Base-by-base conservation (phyloP, 2,329 filamentous ascomycete genomes). In the Xylariaceae sp. region DNA sequence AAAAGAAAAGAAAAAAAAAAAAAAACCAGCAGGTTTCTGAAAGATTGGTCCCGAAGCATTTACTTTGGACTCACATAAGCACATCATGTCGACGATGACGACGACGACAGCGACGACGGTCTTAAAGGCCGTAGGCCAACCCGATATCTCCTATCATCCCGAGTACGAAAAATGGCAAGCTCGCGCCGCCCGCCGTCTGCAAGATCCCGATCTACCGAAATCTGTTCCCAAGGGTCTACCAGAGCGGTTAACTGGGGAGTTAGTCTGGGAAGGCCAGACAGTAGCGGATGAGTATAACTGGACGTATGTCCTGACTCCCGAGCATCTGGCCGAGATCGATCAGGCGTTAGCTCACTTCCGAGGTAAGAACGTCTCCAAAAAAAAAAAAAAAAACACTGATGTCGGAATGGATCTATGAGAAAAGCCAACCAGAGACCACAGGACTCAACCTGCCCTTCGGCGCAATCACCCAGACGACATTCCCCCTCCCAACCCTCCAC, bases 141-240 rank as follows among this genome's bases (percentile, higher is more conserved):
- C 82, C 0, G 81, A 85, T 59, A 85, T 85, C 53, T 69, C 69
- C 1, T 85, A 85, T 64, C 70, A 74, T 1, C 81, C 82, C 0
- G 72, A 83, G 57, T 71, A 72, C 43, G 71, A 75, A 34, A 83
- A 79, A 60, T 85, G 79, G 60, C 70, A 77, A 31, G 74, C 74
- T 1, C 75, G 81, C 3, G 71, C 71, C n/a, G 68, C 76, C 48
- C 70, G 71, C 3, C 72, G 78, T 2, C 67, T 73, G 3, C 68
- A 73, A 42, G 72, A 67, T 0, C 77, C 76, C 7, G 62, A 65
- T 0, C 62, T 78, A 0, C 64, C 68, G 2, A 72, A 65, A 3
- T 65, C 67, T 0, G 62, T 84, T 0, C 81, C 80, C 0, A 59
- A 65, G 6, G 77, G 77, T 0, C 84, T 82, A 47, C 81, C 80